Percentiles rank a stretch among this genome's conserved stretches.
phyloP scores from a whole-genome alignment of 164 flowering plant genomes.

The Berberis thunbergii region DNA sequence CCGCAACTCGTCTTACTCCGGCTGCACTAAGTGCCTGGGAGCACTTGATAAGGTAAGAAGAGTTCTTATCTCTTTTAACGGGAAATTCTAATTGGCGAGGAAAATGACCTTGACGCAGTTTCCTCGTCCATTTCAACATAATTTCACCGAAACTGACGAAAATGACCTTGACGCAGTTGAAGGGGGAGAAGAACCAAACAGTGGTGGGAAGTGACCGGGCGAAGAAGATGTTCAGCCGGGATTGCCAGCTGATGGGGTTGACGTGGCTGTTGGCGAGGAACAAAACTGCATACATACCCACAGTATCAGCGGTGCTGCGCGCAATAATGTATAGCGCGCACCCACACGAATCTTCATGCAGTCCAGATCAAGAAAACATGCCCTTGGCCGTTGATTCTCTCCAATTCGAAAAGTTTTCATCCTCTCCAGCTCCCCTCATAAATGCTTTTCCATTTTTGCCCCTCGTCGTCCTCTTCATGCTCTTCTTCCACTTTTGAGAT shows the following conservation, averaged over 20 bases:
- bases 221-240: conserved; percentile 65
- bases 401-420: conserved; percentile 42
- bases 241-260: conserved; percentile 95
- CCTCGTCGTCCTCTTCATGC: conserved; percentile 21
- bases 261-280: conserved; percentile 90
- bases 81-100: not conserved
- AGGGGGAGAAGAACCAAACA: conserved; percentile 40
- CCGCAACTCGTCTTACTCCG: conserved; percentile 75
- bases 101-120: too few relatives aligned
- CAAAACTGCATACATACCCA: conserved; percentile 95
- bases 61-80: not conserved
- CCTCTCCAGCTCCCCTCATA: conserved; percentile 5
- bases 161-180: conserved; percentile 32
- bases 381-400: conserved; percentile 96
- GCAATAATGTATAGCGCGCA: conserved; percentile 92
- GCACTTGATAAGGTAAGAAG: conserved; percentile 73
- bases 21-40: conserved; percentile 88
- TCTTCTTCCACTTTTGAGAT: conserved; percentile 7
- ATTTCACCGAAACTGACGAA: not conserved
- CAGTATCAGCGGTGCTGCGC: conserved; percentile 92
- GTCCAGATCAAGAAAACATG: conserved; percentile 99
- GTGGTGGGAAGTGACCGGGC: conserved; percentile 38
- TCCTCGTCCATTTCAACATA: not conserved
- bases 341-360: conserved; percentile 69
- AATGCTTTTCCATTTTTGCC: conserved; percentile 28